Percentiles rank a stretch among this genome's conserved stretches.
Evolutionary conservation across 1,139 yeast species (phyloP).

Genomic region (Scheffersomyces stambukii): DNA sequence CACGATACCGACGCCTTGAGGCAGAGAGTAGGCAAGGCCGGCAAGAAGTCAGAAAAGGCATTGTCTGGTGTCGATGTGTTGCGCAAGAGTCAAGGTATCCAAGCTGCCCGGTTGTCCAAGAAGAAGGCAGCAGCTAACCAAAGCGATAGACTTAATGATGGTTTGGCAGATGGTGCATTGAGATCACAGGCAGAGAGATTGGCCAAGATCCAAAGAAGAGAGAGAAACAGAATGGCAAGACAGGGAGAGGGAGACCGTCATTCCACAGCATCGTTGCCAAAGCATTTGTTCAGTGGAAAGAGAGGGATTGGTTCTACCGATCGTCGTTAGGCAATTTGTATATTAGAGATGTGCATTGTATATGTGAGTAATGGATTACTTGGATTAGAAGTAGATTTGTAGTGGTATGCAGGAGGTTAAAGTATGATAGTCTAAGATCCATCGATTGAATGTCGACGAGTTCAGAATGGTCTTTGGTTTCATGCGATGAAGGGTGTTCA

Average conservation of each 20-base stretch:
- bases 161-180: conserved; percentile 78
- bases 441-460: no score
- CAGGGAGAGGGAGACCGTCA: conserved; percentile 97
- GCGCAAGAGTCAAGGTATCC: conserved; percentile 48
- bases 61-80: conserved; percentile 75
- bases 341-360: no score
- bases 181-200: conserved; percentile 85
- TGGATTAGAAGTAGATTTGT: no score
- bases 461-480: no score
- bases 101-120: conserved; percentile 39
- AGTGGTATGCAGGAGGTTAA: no score
- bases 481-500: no score
- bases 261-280: conserved; percentile 77
- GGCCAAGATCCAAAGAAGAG: conserved; percentile 87
- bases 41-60: conserved; percentile 32
- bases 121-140: conserved; percentile 53
- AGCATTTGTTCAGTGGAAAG: conserved; percentile 94
- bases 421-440: no score
- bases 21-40: conserved; percentile 40
- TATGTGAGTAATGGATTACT: no score
- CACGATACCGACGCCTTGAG: conserved; percentile 72
- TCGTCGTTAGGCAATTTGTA: conserved; percentile 63
- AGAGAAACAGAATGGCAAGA: conserved; percentile 87
- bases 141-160: conserved; percentile 80
- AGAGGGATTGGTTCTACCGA: conserved; percentile 90